Evolutionary conservation across 352 stramenopile species (phyloP), one percentile per base, ranked within the genome.

Genomic region (Pythium dissimile): DNA sequence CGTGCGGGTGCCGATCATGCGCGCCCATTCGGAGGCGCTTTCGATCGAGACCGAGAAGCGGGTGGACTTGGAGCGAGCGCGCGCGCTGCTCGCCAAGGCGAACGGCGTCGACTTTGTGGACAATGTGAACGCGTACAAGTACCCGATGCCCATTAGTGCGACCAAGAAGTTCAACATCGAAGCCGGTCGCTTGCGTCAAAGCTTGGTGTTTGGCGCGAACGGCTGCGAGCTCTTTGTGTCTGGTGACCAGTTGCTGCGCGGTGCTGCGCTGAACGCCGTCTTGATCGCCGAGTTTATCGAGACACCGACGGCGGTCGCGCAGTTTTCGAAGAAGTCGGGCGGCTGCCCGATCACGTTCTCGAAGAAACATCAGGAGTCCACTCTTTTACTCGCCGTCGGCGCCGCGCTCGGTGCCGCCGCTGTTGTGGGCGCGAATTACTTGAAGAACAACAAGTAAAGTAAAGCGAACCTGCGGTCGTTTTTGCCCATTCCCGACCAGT

Each of bases 121-220:
- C 56, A 75, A 95, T 52, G 77, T 80, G 0, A 69, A 67, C 20
- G 64, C 80, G 43, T 78, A 90, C 51, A 49, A 86, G 69, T 99
- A 99, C 78, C 96, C 96, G 23, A 99, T 99, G 96, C 96, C 96
- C 15, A 84, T 98, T 39, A 98, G 94, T 48, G 95, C 96, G 4
- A 98, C 95, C 23, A 96, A 96, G 67, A 93, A 98, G 70, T 98
- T 96, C 69, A 98, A 99, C 84, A 89, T 99, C n/a, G 94, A 99
- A 82, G 96, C 98, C 15, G 96, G 96, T 24, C 84, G 97, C 24
- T 48, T 99, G 44, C 90, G 97, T 44, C 80, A 97, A 61, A 98
- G 86, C 58, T 67, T 98, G 38, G 89, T 98, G 30, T 99, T 99
- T 75, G 95, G 94, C 24, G 87, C 98, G 48, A 75, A 98, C 66